Evolutionary conservation across 805 yeast species (phyloP), one percentile per base, ranked within the genome.

Genomic region (Saccharomycopsis javanensis): DNA sequence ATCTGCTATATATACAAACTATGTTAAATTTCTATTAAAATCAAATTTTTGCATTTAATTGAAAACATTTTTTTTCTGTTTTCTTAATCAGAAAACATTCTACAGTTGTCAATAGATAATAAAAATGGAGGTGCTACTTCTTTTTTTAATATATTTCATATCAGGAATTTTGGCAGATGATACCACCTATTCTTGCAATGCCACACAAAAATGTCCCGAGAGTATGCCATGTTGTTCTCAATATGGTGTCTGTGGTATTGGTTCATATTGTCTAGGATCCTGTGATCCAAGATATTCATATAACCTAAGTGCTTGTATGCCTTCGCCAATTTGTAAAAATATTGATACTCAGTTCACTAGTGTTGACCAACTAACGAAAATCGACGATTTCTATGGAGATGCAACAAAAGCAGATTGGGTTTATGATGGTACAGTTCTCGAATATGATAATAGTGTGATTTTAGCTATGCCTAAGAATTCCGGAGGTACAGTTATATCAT

Each of bases 151-250:
- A 3, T 42, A 23, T 25, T 42, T 42, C 25, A 23, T 42, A n/a
- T 20, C 48, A 25, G 48, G 48, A 13, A 10, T 42, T 15, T 23
- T 42, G 25, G 42, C 54, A 5, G 42, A 33, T 15, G 38, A 16
- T 23, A 33, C 63, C 61, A 54, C 65, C 50, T 55, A 64, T n/a
- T 48, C 66, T 6, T 89, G 96, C 72, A 78, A 77, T 61, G 70
- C 77, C 8, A 73, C 81, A 10, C 59, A 65, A 15, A 64, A 74
- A 4, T 90, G 97, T 72, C 97, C 97, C 1, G 81, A 85, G 66
- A 76, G 75, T 51, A 63, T 67, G n/a, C 97, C 97, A 57, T 90
- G 97, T 71, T 90, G 97, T 69, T 81, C 88, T 11, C 84, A 82
- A 63, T 83, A 79, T 63, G 97, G 97, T 53, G 74, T 71, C 33